phyloP scores from a whole-genome alignment of 2,329 filamentous ascomycete genomes.

The Trichoderma atrobrunneum region DNA sequence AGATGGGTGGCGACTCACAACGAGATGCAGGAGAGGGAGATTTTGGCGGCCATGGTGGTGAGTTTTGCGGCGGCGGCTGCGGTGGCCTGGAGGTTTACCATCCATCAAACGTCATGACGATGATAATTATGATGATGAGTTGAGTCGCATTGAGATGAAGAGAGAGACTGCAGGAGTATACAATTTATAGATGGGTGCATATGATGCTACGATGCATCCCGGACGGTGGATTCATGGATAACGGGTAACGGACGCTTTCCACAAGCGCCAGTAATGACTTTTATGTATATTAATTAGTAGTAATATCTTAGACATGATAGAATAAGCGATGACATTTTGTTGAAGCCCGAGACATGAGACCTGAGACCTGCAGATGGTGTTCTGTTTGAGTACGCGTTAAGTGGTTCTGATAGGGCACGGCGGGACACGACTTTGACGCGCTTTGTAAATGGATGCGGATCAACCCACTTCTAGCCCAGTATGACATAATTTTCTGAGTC shows the following conservation, averaged over 20 bases:
- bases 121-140: background rate
- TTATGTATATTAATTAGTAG: background rate
- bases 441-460: background rate
- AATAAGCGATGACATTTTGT: background rate
- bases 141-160: too few species aligned
- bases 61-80: background rate
- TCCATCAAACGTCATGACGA: conserved; percentile 2
- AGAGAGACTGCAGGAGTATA: background rate
- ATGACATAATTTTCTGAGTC: background rate
- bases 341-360: background rate
- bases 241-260: background rate
- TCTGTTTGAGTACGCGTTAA: background rate
- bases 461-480: background rate
- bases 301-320: background rate
- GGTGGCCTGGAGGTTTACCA: conserved; percentile 9
- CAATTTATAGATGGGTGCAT: background rate
- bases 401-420: background rate
- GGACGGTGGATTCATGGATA: background rate
- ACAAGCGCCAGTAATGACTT: background rate
- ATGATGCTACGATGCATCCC: background rate
- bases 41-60: conserved; percentile 5
- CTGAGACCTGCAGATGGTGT: background rate
- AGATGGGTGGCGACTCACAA: conserved; percentile 13
- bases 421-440: background rate
- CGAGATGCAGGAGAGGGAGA: background rate